These are phyloP conservation scores for Gossypium bickii DNA, from an alignment of 345 rosid species.

Conservation along the genomic window DNA sequence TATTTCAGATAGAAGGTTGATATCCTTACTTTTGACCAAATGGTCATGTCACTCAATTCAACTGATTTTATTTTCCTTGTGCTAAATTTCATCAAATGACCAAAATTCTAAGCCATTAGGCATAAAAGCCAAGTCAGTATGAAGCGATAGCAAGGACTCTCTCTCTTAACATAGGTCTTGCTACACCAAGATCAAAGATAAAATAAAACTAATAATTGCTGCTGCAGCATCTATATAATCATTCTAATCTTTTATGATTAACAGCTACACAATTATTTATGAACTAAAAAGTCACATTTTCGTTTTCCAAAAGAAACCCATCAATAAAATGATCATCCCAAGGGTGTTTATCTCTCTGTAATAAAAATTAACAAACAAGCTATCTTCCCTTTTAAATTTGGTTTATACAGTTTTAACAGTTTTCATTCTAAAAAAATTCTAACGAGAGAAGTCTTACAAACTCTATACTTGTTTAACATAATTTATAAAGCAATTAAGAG, in stretches of 20 bases:
- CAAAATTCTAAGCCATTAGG: background rate
- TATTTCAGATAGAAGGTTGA: background rate
- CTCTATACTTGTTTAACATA: background rate
- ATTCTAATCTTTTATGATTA: background rate
- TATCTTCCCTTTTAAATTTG: background rate
- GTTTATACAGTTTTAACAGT: background rate
- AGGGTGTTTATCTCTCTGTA: background rate
- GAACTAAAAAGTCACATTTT: background rate
- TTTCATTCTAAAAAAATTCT: background rate
- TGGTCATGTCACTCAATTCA: constrained; percentile 7
- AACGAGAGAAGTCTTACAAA: background rate
- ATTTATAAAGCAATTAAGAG: background rate
- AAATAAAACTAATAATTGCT: background rate
- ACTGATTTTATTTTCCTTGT: background rate
- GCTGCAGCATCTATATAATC: background rate
- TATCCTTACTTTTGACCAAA: constrained; percentile 12
- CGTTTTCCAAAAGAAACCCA: background rate
- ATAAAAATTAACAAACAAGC: background rate
- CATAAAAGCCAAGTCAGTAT: background rate
- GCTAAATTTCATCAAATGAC: background rate
- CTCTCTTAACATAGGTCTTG: background rate
- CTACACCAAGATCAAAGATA: constrained; percentile 1
- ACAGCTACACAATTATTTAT: background rate
- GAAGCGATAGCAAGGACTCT: background rate
- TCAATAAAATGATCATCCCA: background rate